Percentiles rank a stretch among this genome's conserved stretches.
phyloP scores from a whole-genome alignment of 495 filamentous ascomycete genomes.

The Hypoxylon fuscum region DNA sequence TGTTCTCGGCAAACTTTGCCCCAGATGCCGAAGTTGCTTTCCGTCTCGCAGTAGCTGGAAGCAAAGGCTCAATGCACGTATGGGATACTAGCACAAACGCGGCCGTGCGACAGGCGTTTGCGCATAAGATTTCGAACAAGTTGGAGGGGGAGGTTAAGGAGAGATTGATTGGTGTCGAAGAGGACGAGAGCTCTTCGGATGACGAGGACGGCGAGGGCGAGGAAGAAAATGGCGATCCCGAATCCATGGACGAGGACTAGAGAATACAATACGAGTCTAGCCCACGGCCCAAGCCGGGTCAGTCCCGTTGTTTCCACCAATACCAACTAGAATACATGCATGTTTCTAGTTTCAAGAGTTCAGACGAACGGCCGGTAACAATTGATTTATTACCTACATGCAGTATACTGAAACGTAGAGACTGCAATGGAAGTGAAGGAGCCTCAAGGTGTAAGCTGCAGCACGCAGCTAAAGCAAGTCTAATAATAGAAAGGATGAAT shows the following conservation, averaged over 20 bases:
- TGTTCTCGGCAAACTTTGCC: conserved; percentile 90
- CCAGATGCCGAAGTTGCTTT: conserved; percentile 91
- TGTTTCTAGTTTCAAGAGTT: conserved; percentile 33
- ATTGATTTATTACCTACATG: too few relatives aligned
- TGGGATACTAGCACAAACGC: conserved; percentile 98
- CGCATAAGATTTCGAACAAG: conserved; percentile 66
- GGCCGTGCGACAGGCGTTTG: conserved; percentile 88
- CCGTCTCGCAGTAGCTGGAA: conserved; percentile 89
- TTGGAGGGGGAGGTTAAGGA: conserved; percentile 74
- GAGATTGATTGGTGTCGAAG: conserved; percentile 74
- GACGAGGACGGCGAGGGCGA: conserved; percentile 64
- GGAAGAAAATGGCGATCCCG: conserved; percentile 69
- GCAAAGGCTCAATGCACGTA: conserved; percentile 90
- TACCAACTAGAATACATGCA: conserved; percentile 3
- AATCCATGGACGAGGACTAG: conserved; percentile 91
- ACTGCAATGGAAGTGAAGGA: neutral
- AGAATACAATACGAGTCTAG: conserved; percentile 22
- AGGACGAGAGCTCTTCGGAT: conserved; percentile 68
- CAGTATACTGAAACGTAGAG: conserved; percentile 13
- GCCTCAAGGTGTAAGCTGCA: neutral
- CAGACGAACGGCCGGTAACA: conserved; percentile 12
- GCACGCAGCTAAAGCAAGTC: conserved; percentile 3
- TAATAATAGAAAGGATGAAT: conserved; percentile 26
- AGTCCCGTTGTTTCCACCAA: conserved; percentile 1
- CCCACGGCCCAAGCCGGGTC: conserved; percentile 6